These are phyloP conservation scores for Fraxinus platypoda DNA, from an alignment of 305 asterid species.

Conservation along the genomic window DNA sequence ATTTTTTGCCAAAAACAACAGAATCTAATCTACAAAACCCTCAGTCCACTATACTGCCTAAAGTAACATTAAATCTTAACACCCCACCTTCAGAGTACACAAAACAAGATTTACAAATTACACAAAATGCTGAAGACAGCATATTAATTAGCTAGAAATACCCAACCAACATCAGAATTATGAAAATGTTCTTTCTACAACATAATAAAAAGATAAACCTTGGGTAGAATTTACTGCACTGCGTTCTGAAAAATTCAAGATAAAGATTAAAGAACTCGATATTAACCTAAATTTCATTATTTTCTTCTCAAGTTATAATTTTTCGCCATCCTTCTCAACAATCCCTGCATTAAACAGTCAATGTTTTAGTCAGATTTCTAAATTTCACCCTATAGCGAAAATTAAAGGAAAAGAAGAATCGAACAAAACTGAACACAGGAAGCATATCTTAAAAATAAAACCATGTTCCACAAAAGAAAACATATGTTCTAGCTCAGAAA, in stretches of 20 bases:
- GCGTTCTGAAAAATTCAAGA: background rate
- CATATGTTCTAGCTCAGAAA: background rate
- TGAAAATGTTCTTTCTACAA: background rate
- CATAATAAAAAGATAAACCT: background rate
- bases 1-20: constrained; percentile 13
- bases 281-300: background rate
- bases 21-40: background rate
- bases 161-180: background rate
- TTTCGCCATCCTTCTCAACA: background rate
- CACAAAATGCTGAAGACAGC: background rate
- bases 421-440: background rate
- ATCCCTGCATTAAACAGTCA: constrained; percentile 7
- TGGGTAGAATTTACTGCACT: background rate
- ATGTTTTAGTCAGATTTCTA: background rate
- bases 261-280: background rate
- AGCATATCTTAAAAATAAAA: background rate
- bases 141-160: background rate
- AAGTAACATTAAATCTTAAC: background rate
- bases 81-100: background rate
- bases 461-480: constrained; percentile 10
- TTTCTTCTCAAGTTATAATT: background rate
- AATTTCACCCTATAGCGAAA: background rate
- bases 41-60: background rate
- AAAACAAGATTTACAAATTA: background rate
- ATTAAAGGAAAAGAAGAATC: background rate